A percentile compares a stretch with the other conserved stretches of the same genome.
phyloP scores from a whole-genome alignment of 1,139 yeast species.

The Candida neerlandica region DNA sequence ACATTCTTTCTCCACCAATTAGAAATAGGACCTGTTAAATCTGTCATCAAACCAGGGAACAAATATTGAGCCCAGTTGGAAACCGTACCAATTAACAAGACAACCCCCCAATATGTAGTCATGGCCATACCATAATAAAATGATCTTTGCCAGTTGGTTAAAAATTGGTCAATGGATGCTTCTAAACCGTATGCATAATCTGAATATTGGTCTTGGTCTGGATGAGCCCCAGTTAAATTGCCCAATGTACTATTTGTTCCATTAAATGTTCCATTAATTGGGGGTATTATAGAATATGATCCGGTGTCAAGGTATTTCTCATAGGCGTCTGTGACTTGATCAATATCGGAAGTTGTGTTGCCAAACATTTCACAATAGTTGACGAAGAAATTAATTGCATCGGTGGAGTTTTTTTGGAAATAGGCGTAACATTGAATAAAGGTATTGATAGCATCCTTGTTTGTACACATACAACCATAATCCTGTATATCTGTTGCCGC shows the following conservation, averaged over 20 bases:
- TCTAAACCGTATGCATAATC: conserved; percentile 9
- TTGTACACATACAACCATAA: conserved; percentile 16
- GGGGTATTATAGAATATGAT: conserved; percentile 18
- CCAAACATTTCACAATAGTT: conserved; percentile 18
- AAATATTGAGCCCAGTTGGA: conserved; percentile 36
- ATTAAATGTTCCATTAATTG: conserved; percentile 18
- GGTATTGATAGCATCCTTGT: conserved; percentile 17
- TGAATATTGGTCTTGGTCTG: conserved; percentile 2
- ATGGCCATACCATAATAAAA: conserved; percentile 8
- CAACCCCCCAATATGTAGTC: conserved; percentile 50
- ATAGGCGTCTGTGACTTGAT: conserved; percentile 21
- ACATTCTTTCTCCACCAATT: conserved; percentile 28
- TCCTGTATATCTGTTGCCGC: conserved; percentile 7
- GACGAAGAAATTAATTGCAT: conserved; percentile 9
- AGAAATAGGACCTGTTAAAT: conserved; percentile 24
- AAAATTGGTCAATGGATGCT: conserved; percentile 21
- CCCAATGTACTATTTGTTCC: background rate
- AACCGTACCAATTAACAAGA: conserved; percentile 42
- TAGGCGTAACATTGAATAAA: conserved; percentile 19
- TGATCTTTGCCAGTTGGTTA: conserved; percentile 28
- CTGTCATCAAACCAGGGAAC: conserved; percentile 22
- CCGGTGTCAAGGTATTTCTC: conserved; percentile 22
- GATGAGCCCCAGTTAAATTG: background rate
- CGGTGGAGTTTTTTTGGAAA: conserved; percentile 8
- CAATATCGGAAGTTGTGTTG: conserved; percentile 16